These are phyloP conservation scores for Leucosporidium yakuticum DNA, from an alignment of 768 basidiomycete genomes.

Conservation along the genomic window DNA sequence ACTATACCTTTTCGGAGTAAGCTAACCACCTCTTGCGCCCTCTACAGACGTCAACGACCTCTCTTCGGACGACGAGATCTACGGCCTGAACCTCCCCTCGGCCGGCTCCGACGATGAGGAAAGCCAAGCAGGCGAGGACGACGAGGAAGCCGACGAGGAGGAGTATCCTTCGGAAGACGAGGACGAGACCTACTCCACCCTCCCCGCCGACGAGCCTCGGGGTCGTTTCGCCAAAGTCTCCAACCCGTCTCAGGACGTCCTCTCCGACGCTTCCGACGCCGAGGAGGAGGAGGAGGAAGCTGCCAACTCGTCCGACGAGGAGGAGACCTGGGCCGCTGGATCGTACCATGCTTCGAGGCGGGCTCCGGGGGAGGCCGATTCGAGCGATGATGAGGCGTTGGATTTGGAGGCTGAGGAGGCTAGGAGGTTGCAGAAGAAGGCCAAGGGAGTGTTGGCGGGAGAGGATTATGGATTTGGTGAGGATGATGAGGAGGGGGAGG, in stretches of 20 bases:
- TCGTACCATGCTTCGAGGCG: slow-evolving; percentile 30
- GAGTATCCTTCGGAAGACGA: slow-evolving; percentile 6
- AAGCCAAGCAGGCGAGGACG: neutral
- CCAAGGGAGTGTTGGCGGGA: slow-evolving; percentile 14
- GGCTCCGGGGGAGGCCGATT: slow-evolving; percentile 32
- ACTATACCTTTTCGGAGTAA: neutral
- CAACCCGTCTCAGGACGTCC: slow-evolving; percentile 1
- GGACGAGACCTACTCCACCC: neutral
- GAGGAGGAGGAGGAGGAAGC: neutral
- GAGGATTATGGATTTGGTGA: slow-evolving; percentile 29
- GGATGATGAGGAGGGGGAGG: slow-evolving; percentile 9
- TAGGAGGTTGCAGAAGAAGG: slow-evolving; percentile 31
- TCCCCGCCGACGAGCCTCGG: neutral
- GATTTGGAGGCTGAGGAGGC: slow-evolving; percentile 37
- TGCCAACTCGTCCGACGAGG: slow-evolving; percentile 10
- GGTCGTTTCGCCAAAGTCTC: slow-evolving; percentile 6
- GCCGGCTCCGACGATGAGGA: neutral
- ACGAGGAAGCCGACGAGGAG: slow-evolving; percentile 35
- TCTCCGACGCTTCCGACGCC: neutral
- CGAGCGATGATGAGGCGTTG: slow-evolving; percentile 33
- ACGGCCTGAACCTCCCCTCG: slow-evolving; percentile 21
- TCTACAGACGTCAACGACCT: slow-evolving; percentile 8
- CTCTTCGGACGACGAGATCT: slow-evolving; percentile 32
- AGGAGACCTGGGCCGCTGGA: slow-evolving; percentile 28
- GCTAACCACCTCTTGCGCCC: neutral